A percentile compares a stretch with the other conserved stretches of the same genome.
Conservation (phyloP, 2,329 filamentous ascomycete genomes). For the Phyllosticta capitalensis region DNA sequence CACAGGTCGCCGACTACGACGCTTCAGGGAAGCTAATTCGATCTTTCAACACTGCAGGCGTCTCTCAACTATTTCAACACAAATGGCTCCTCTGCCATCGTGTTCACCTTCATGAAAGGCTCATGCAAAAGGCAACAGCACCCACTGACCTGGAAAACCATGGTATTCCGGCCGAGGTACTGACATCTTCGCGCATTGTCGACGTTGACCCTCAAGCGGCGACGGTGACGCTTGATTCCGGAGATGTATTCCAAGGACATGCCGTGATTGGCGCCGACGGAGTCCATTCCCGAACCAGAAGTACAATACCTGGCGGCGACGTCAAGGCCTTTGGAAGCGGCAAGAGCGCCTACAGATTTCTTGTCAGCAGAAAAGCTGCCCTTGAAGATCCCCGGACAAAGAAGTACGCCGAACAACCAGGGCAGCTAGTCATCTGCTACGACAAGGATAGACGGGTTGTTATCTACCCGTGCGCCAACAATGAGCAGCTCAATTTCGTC, state of each 20-base stretch:
- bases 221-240: slow-evolving; percentile 38
- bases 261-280: slow-evolving; percentile 48
- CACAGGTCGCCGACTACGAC: background rate
- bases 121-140: slow-evolving; percentile 31
- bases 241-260: slow-evolving; percentile 37
- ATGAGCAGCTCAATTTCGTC: slow-evolving; percentile 39
- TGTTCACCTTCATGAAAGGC: slow-evolving; percentile 42
- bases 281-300: slow-evolving; percentile 30
- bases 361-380: slow-evolving; percentile 39
- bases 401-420: slow-evolving; percentile 28
- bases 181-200: slow-evolving; percentile 35
- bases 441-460: slow-evolving; percentile 36
- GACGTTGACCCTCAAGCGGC: slow-evolving; percentile 34
- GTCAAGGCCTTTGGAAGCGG: slow-evolving; percentile 38
- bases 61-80: background rate
- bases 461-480: slow-evolving; percentile 39
- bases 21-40: background rate
- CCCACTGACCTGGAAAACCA: slow-evolving; percentile 18
- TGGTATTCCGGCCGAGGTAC: slow-evolving; percentile 29
- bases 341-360: slow-evolving; percentile 49
- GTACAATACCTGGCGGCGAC: slow-evolving; percentile 21
- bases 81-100: slow-evolving; percentile 38
- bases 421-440: slow-evolving; percentile 37
- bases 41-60: background rate
- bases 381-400: slow-evolving; percentile 31